These are phyloP conservation scores for Rhododendron molle DNA, from an alignment of 148 eudicot species.

Conservation along the genomic window DNA sequence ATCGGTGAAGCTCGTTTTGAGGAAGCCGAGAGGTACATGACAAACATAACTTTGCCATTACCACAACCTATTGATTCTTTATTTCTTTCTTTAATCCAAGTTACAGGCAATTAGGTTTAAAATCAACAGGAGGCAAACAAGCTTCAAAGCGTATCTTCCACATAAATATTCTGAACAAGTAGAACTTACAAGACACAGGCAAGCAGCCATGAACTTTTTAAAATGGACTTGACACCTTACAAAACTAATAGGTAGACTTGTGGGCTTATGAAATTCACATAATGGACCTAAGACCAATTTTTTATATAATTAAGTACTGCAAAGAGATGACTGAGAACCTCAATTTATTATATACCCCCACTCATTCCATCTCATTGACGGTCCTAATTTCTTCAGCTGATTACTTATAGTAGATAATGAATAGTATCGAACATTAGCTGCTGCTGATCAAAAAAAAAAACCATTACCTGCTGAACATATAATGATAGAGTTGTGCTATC, in stretches of 20 bases:
- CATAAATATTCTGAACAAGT: not conserved
- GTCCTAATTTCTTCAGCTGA: not conserved
- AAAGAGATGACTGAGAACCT: not conserved
- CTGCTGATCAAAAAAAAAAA: no score
- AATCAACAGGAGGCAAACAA: slow-evolving; percentile 1
- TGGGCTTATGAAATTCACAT: no score
- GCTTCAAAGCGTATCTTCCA: not conserved
- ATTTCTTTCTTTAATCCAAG: not conserved
- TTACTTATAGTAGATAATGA: not conserved
- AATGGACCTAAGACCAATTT: no score
- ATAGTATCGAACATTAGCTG: slow-evolving; percentile 42
- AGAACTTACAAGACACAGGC: not conserved
- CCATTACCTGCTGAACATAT: slow-evolving; percentile 88
- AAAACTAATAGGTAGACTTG: no score
- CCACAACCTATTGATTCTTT: not conserved
- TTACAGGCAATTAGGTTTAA: not conserved
- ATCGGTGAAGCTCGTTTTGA: not conserved
- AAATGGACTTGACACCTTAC: no score
- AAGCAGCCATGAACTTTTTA: not conserved
- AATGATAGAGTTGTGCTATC: slow-evolving; percentile 49
- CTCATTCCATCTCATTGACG: not conserved
- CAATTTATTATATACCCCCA: not conserved
- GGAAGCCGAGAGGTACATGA: not conserved
- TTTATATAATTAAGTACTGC: not conserved
- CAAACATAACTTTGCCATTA: not conserved